Evolutionary conservation across 805 yeast species (phyloP), one percentile per base, ranked within the genome.

Genomic region (Dipodascus geniculatus): DNA sequence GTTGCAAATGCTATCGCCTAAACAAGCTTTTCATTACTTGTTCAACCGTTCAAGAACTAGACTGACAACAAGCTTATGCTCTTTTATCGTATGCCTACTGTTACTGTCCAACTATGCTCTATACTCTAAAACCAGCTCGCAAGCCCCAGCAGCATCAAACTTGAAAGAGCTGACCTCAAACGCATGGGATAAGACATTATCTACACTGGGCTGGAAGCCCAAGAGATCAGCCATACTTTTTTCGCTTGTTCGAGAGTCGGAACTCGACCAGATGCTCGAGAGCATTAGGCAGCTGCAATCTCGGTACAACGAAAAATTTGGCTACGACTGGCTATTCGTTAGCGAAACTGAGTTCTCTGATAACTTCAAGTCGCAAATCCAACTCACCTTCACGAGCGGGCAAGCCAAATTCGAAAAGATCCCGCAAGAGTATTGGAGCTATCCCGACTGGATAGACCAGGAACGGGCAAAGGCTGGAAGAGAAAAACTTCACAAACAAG

Each of bases 251-350:
- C 71, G 88, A 56, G 85, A 87, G 62, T 62, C 74, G 3, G 96
- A 87, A 61, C 63, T 76, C 19, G 59, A 59, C 0, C 73, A 67
- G 1, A 72, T 87, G 9, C 61, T 78, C 1, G 57, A 60, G 9
- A 77, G 95, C 1, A 79, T 88, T 56, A 64, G 63, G 53, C 78
- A 76, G 57, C 75, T 88, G 38, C 95, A 87, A 63, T 64, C 65
- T 23, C 73, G 70, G 1, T 87, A 87, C 71, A 87, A 87, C 64
- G 57, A 67, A 23, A 84, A 85, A 61, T 87, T 82, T 66, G 75
- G 76, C 51, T 87, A 87, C 64, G 95, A 96, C 0, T 87, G 87
- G 70, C 86, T 87, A 1, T 83, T 87, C 55, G 64, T 87, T 42
- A 87, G 86, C 63, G 95, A 88, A 62, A 72, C 70, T 53, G 81